phyloP scores from a whole-genome alignment of 306 rosid species.

The Corylus americana region DNA sequence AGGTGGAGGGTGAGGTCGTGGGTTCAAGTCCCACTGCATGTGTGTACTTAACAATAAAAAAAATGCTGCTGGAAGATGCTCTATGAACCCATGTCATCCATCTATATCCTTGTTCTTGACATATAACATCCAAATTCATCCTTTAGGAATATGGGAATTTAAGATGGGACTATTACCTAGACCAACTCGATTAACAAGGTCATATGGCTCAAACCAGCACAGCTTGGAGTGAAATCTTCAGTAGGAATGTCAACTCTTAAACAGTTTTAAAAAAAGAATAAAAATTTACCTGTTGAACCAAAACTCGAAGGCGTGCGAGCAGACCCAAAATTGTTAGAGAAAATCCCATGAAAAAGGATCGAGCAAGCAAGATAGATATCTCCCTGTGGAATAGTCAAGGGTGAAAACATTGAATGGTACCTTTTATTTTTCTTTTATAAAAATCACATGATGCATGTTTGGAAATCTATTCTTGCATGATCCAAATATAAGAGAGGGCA shows the following conservation, averaged over 20 bases:
- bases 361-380: slow-evolving; percentile 78
- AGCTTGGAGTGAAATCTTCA: background rate
- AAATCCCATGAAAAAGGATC: slow-evolving; percentile 72
- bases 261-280: slow-evolving; percentile 8
- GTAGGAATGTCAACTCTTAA: background rate
- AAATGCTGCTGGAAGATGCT: background rate
- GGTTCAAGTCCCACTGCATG: too few species aligned
- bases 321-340: slow-evolving; percentile 69
- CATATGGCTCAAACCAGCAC: background rate
- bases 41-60: too few species aligned
- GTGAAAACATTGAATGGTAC: slow-evolving; percentile 7
- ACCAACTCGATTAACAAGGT: background rate
- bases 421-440: background rate
- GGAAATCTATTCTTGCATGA: background rate
- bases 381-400: slow-evolving; percentile 72
- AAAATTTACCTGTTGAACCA: slow-evolving; percentile 77
- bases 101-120: background rate
- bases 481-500: too few species aligned
- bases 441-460: background rate
- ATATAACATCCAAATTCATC: background rate
- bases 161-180: background rate
- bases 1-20: too few species aligned
- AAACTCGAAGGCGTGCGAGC: slow-evolving; percentile 76
- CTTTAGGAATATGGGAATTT: background rate
- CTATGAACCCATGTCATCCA: background rate